Base-by-base conservation (phyloP, 768 basidiomycete genomes). In the Hirschioporus abietinus region DNA sequence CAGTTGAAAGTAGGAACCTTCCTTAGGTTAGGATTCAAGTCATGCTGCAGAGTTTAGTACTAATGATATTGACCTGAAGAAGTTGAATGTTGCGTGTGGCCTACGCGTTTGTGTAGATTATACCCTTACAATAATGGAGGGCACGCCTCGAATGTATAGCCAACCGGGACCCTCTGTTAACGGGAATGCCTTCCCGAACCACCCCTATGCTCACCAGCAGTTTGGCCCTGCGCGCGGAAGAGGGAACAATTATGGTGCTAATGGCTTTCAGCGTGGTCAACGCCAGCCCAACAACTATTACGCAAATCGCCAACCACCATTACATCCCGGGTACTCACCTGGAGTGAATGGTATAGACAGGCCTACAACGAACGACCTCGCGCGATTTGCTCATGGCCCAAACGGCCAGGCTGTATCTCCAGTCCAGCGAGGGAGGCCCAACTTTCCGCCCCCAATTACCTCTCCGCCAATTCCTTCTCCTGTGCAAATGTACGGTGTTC, bases 401-500 rank as follows among this genome's bases (percentile, higher is more conserved):
- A 52, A 52, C 20, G 42, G 42, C 42, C 42, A 52, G 42, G 42
- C 42, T 15, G 42, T 20, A 15, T 52, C 42, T 52, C 42, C 42
- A 6, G 2, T 52, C 12, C 42, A 20, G 20, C 42, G 42, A 20
- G 42, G 42, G 42, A 52, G 42, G 42, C 69, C 78, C 78, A 66
- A 71, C 76, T 69, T 76, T 76, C 65, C 79, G 78, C 64, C 69
- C 74, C 65, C 74, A 70, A 9, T 72, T 69, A 20, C 76, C 74
- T 7, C 76, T 79, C 63, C 70, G 75, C 30, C 80, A 78, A 20
- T 77, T 78, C 58, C 78, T 77, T 61, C 71, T 70, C 65, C 72
- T 74, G 42, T 52, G 42, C 42, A 52, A 20, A 52, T 52, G 42
- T 52, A 52, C 64, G 72, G 76, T 60, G 70, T 74, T 20, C 73